Base-by-base conservation (phyloP, 768 basidiomycete genomes). In the Auriscalpium orientale region DNA sequence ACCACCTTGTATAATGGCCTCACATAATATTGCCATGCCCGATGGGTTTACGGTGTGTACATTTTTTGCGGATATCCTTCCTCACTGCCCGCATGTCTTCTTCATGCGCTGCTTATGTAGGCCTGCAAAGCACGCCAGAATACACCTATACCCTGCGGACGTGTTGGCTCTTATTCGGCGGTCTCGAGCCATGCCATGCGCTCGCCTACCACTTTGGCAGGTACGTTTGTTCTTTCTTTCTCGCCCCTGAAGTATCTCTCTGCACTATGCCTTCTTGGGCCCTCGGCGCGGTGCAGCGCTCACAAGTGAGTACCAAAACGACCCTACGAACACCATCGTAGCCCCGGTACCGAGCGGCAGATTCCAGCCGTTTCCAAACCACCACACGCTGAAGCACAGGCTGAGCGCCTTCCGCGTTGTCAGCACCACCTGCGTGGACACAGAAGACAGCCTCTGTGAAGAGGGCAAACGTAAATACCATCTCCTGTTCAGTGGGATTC, bases 301-400 rank as follows among this genome's bases (percentile, higher is more conserved):
- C 48, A 56, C 49, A 1, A 57, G 47, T 22, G 68, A 62, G 67
- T 87, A 89, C 62, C 84, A 59, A 12, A 85, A 64, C 57, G 84
- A 86, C 20, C 87, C 87, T 4, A 76, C 52, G 60, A 91, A 83
- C 3, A 94, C 91, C 81, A 92, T 82, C 4, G 66, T 70, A 4
- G 88, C 89, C 21, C 91, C 91, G 6, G 76, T 38, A 0, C 74
- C 83, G 21, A 92, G 72, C 57, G 82, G 80, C 0, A 66, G 54
- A 56, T 89, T 89, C 81, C 87, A 84, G 5, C 81, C 82, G 58
- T 80, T 83, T 2, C 84, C 84, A 64, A 91, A 91, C 80, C 82
- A 91, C 87, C 87, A 90, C 8, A 94, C 85, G 63, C 85, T 88
- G 57, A 92, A 80, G 61, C 82, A 85, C 20, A 94, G 76, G 59